phyloP scores from a whole-genome alignment of 192 early-diverging fungal genomes.

The Umbelopsis vinacea region DNA sequence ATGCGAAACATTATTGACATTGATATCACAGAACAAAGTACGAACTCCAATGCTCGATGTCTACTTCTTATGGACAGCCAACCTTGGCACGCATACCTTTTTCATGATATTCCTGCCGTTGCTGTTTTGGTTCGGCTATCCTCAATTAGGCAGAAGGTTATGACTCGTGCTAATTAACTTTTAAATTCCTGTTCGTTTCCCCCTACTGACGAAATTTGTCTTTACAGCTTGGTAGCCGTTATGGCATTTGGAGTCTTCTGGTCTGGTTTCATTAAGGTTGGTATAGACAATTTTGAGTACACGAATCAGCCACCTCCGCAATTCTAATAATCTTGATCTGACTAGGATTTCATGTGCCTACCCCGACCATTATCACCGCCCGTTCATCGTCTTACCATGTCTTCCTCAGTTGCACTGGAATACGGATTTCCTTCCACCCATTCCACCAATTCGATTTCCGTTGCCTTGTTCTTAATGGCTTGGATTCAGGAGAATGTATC shows the following conservation, averaged over 20 bases:
- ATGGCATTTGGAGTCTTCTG: constrained; percentile 61
- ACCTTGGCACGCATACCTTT: constrained; percentile 87
- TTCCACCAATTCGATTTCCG: constrained; percentile 80
- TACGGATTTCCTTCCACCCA: constrained; percentile 95
- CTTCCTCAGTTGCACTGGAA: constrained; percentile 70
- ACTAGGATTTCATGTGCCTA: constrained; percentile 82
- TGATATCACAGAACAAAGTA: constrained; percentile 40
- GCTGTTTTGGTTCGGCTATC: constrained; percentile 79
- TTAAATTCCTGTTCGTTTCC: not conserved
- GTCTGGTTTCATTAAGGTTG: constrained; percentile 65
- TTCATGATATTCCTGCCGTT: constrained; percentile 83
- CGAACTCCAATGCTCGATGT: constrained; percentile 59
- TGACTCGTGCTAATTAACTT: not conserved
- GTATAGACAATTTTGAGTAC: not conserved
- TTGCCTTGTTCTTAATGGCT: constrained; percentile 63
- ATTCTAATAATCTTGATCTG: constrained; percentile 3
- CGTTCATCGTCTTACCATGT: constrained; percentile 72
- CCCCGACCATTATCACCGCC: constrained; percentile 86
- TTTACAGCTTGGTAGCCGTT: constrained; percentile 28
- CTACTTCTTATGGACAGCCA: constrained; percentile 71
- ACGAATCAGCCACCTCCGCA: not conserved
- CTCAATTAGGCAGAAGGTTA: constrained; percentile 65
- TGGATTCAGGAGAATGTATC: constrained; percentile 51
- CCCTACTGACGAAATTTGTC: not conserved
- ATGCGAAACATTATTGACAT: not conserved